Conservation (phyloP, 1,284 basidiomycete species). For the Apiotrichum brassicae region DNA sequence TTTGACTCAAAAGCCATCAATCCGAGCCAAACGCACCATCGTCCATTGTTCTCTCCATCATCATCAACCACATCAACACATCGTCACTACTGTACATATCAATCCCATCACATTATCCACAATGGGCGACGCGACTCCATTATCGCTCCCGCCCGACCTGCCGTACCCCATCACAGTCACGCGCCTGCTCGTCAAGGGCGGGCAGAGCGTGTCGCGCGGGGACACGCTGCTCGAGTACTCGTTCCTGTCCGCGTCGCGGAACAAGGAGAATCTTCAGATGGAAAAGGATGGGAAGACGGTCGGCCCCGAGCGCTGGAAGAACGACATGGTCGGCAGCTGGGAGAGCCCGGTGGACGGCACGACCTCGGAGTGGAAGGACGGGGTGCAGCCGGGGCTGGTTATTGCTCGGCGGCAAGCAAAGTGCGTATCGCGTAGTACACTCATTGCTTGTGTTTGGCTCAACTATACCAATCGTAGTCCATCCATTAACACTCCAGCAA, state of each 20-base stretch:
- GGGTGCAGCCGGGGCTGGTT: slow-evolving; percentile 26
- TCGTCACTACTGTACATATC: background rate
- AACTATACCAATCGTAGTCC: too few species aligned
- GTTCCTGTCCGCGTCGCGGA: slow-evolving; percentile 49
- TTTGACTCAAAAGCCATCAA: too few species aligned
- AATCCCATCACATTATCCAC: background rate
- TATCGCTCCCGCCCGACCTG: slow-evolving; percentile 58
- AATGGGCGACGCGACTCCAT: slow-evolving; percentile 38
- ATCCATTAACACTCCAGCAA: slow-evolving; percentile 28
- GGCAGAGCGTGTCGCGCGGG: slow-evolving; percentile 57
- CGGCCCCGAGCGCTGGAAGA: slow-evolving; percentile 46
- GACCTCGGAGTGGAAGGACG: slow-evolving; percentile 37
- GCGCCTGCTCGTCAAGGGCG: slow-evolving; percentile 54
- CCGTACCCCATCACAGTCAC: slow-evolving; percentile 74
- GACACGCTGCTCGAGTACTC: slow-evolving; percentile 71
- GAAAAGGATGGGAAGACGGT: slow-evolving; percentile 15
- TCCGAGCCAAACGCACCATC: too few species aligned
- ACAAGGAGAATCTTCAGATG: slow-evolving; percentile 14
- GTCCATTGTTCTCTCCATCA: background rate
- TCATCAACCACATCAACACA: background rate
- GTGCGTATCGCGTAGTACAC: slow-evolving; percentile 27
- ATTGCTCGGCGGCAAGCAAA: slow-evolving; percentile 27
- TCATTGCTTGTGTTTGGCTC: background rate
- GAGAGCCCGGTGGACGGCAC: slow-evolving; percentile 72
- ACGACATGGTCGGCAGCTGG: slow-evolving; percentile 77